Evolutionary conservation across 225 moss, liverwort and hornwort genomes (phyloP).

Genomic region (Sphagnum tenellum): DNA sequence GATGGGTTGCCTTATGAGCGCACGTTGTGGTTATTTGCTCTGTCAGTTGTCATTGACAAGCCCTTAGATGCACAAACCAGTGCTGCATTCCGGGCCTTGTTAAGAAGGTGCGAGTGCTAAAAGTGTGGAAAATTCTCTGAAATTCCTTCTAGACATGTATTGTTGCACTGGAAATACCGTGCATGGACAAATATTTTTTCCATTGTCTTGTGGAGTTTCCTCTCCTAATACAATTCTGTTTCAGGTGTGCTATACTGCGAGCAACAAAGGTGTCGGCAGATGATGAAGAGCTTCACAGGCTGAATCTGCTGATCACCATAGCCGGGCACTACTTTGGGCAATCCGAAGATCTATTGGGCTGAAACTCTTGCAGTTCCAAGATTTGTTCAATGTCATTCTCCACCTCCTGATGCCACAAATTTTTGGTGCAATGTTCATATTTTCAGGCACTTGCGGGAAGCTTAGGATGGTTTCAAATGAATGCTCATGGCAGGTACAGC

Average conservation of each 20-base stretch:
- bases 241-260: constrained; percentile 64
- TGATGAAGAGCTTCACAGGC: constrained; percentile 51
- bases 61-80: constrained; percentile 90
- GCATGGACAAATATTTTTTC: too few species aligned
- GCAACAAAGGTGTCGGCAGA: constrained; percentile 36
- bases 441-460: too few species aligned
- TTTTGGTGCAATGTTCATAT: too few species aligned
- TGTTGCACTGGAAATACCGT: too few species aligned
- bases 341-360: constrained; percentile 48
- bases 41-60: constrained; percentile 74
- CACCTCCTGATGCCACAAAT: too few species aligned
- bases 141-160: too few species aligned
- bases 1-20: constrained; percentile 61
- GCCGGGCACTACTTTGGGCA: constrained; percentile 87
- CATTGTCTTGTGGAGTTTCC: too few species aligned
- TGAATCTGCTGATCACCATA: constrained; percentile 67
- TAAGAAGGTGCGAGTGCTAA: constrained; percentile 35
- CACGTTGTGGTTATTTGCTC: constrained; percentile 74
- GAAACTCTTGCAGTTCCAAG: constrained; percentile 1
- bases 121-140: too few species aligned
- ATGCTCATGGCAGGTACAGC: too few species aligned
- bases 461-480: too few species aligned
- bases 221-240: not conserved
- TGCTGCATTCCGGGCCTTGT: constrained; percentile 68
- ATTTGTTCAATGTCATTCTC: too few species aligned